Evolutionary conservation across 371 early-diverging fungal species (phyloP), one percentile per base, ranked within the genome.

Genomic region (Mucor plumbeus): DNA sequence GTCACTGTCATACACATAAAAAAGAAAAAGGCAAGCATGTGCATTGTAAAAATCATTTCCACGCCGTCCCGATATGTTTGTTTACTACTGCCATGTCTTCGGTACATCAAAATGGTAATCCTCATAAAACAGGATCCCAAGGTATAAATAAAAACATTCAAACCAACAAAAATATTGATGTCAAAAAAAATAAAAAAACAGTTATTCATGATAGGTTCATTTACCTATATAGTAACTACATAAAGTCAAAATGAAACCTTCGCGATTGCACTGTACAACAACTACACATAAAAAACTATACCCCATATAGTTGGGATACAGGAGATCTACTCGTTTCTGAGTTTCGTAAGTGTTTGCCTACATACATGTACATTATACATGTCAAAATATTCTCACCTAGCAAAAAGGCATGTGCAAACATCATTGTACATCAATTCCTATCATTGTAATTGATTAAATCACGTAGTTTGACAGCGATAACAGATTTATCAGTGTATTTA

Each of bases 291-390:
- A 53, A 53, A 26, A 31, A 31, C 31, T 53, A 31, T 31, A 31
- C 53, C 53, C 6, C 26, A 31, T 53, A 31, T 53, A 31, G 53
- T 9, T 14, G 53, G 14, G 53, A 53, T 26, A 53, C 53, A 53
- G 53, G 53, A 53, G 53, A 31, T 53, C 21, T 14, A 53, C 53
- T 21, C 31, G 53, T 53, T 53, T 53, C 53, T 31, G 53, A 53
- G 26, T 53, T 38, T 38, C 38, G 38, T 5, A 38, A 53, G 31
- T 6, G 31, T 31, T 10, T 21, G 10, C 13, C 6, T 53, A 53
- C 38, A 38, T 38, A 38, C 38, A 38, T 38, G 11, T 38, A 38
- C 38, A 38, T 38, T 5, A 38, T 38, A 38, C 38, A 38, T 38
- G 38, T 38, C 38, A 38, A 38, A 38, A 38, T 38, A 38, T 38